Conservation (phyloP, 2,329 filamentous ascomycete genomes). For the Graphilbum ipis-grandicollis region DNA sequence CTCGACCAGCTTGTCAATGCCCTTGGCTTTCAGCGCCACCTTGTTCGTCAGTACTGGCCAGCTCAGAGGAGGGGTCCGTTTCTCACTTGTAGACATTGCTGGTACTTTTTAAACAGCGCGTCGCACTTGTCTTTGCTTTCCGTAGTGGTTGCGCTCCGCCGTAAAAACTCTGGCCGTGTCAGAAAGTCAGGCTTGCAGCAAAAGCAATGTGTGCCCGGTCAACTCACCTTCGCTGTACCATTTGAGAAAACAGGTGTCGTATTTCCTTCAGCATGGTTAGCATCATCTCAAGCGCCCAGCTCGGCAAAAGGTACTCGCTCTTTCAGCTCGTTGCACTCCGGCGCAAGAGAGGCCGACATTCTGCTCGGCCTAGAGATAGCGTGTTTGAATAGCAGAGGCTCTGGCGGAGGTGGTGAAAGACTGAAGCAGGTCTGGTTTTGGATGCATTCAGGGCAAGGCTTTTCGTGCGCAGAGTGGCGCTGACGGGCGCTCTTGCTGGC, state of each 20-base stretch:
- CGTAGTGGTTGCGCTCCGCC: slow-evolving; percentile 58
- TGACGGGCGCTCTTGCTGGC: too few species aligned
- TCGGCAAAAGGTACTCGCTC: slow-evolving; percentile 42
- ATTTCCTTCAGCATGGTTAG: slow-evolving; percentile 41
- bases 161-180: slow-evolving; percentile 58
- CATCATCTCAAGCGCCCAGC: not conserved
- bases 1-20: slow-evolving; percentile 83
- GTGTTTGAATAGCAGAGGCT: too few species aligned
- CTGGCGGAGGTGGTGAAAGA: too few species aligned
- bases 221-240: slow-evolving; percentile 92
- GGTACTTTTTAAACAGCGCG: slow-evolving; percentile 73
- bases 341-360: slow-evolving; percentile 90
- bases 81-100: slow-evolving; percentile 67
- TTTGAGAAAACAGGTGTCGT: slow-evolving; percentile 94
- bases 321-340: slow-evolving; percentile 90
- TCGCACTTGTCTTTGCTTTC: slow-evolving; percentile 61
- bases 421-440: too few species aligned
- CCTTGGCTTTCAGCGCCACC: slow-evolving; percentile 73
- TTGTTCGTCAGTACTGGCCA: slow-evolving; percentile 18
- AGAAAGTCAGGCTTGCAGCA: slow-evolving; percentile 8
- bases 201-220: not conserved
- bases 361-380: not conserved
- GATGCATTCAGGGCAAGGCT: too few species aligned
- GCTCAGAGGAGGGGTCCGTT: too few species aligned
- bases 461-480: too few species aligned